A percentile compares a stretch with the other conserved stretches of the same genome.
These are phyloP conservation scores for Nakaseomyces delphensis DNA, from an alignment of 1,139 yeast species.

Conservation along the genomic window DNA sequence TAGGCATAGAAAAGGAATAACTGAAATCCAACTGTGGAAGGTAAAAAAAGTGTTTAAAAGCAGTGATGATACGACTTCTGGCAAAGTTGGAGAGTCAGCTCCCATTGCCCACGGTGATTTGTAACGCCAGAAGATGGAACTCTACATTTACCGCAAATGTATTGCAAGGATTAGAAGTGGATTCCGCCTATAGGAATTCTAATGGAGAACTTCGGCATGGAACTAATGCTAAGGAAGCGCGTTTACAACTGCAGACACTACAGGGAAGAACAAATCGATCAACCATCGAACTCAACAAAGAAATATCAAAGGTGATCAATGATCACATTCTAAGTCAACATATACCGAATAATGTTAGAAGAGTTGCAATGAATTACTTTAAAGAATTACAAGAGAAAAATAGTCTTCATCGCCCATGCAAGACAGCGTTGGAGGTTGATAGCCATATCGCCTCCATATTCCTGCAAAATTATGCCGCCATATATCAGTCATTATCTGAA, in stretches of 20 bases:
- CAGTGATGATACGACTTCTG: too few relatives aligned
- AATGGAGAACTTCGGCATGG: constrained; percentile 24
- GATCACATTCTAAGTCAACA: constrained; percentile 49
- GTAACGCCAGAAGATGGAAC: background rate
- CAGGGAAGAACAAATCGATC: constrained; percentile 28
- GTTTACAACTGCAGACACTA: constrained; percentile 32
- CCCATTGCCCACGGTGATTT: background rate
- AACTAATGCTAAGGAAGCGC: constrained; percentile 24
- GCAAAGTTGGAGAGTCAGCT: background rate
- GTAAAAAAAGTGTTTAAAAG: too few relatives aligned
- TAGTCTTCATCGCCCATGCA: constrained; percentile 41
- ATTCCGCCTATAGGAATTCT: constrained; percentile 23
- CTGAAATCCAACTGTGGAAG: too few relatives aligned
- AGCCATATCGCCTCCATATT: constrained; percentile 79
- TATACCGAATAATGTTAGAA: constrained; percentile 48
- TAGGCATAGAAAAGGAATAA: too few relatives aligned
- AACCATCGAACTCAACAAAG: constrained; percentile 41
- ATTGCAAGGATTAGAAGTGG: constrained; percentile 11
- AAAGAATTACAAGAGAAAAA: constrained; percentile 43
- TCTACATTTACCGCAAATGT: background rate
- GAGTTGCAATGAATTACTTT: constrained; percentile 46
- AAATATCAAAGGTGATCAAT: constrained; percentile 47
- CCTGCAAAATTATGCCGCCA: constrained; percentile 72
- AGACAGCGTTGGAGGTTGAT: constrained; percentile 59
- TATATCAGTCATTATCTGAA: constrained; percentile 60